Base-by-base conservation (phyloP, 2,329 filamentous ascomycete species). In the Stagonosporopsis tanaceti region DNA sequence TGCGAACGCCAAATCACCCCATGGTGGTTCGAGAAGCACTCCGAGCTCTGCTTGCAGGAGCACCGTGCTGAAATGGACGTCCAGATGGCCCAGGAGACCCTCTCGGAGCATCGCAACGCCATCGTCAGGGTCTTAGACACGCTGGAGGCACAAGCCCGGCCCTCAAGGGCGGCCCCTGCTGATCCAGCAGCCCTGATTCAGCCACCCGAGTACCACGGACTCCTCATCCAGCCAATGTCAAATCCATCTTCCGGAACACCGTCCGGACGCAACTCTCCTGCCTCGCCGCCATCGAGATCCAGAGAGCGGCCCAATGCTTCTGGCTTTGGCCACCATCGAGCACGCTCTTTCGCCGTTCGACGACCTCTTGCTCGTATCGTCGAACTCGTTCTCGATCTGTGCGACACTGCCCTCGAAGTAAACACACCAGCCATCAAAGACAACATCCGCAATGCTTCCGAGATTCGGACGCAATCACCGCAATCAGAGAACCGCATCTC, bases 1-100 rank as follows among this genome's bases (percentile, higher is more conserved):
- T 99, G 95, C 76, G 95, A 99, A 75, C 91, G 95, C 51, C 92
- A 97, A 61, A 98, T 99, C 59, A 92, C 92, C 4, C 93, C 94
- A 0, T 99, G 95, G 95, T 99, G 95, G 96, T 99, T 99, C 68
- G 95, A 99, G 78, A 99, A 98, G 77, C 95, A 99, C 75, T 97
- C 94, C 2, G 96, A 99, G 69, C 81, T 98, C 20, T 99, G 95
- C 72, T 82, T 97, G 53, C 93, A 98, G 74, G 95, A 99, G 74
- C 95, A 99, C 73, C 89, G 91, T 48, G 94, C 95, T 0, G 95
- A 99, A 75, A 96, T 97, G 91, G 94, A 98, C 68, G 93, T 99
- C 4, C 94, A 99, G 74, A 89, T 98, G 82, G 88, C 93, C 6
- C 95, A 99, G 71, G 95, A 99, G 72, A 92, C 87, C 61, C 81